These are phyloP conservation scores for Mayamaea pseudoterrestris DNA, from an alignment of 108 stramenopile genomes.

Conservation along the genomic window DNA sequence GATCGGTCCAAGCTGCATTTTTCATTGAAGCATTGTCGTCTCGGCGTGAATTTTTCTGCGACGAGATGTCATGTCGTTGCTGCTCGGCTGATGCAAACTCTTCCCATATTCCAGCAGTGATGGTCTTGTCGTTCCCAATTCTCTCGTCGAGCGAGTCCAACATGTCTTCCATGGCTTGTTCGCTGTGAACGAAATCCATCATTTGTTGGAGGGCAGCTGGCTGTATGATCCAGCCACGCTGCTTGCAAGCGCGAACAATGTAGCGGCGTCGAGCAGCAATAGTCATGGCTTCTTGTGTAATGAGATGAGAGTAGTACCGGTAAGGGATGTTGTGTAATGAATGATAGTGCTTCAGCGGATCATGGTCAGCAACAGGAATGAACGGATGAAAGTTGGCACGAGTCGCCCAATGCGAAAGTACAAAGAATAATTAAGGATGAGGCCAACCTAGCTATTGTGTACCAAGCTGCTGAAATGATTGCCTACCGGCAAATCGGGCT, in stretches of 20 bases:
- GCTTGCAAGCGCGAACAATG: conserved; percentile 25
- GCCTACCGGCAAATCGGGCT: no score
- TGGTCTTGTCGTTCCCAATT: background rate
- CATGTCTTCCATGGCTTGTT: background rate
- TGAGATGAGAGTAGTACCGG: no score
- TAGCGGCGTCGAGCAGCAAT: conserved; percentile 20
- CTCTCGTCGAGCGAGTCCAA: background rate
- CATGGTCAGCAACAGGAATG: no score
- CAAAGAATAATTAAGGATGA: no score
- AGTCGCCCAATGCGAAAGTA: no score
- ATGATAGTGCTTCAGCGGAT: no score
- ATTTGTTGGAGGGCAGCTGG: conserved; percentile 13
- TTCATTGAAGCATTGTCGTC: background rate
- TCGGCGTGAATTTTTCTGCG: background rate
- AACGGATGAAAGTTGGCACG: no score
- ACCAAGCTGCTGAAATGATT: no score
- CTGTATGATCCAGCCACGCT: conserved; percentile 23
- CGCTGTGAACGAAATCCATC: background rate
- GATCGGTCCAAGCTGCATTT: background rate
- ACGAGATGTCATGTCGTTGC: background rate
- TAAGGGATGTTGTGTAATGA: no score
- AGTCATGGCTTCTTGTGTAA: no score
- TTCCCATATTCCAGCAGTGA: conserved; percentile 1
- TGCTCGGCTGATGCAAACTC: background rate
- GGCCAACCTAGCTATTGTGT: no score